Conservation (phyloP, 1,284 basidiomycete species). For the Pseudozyma sp. region DNA sequence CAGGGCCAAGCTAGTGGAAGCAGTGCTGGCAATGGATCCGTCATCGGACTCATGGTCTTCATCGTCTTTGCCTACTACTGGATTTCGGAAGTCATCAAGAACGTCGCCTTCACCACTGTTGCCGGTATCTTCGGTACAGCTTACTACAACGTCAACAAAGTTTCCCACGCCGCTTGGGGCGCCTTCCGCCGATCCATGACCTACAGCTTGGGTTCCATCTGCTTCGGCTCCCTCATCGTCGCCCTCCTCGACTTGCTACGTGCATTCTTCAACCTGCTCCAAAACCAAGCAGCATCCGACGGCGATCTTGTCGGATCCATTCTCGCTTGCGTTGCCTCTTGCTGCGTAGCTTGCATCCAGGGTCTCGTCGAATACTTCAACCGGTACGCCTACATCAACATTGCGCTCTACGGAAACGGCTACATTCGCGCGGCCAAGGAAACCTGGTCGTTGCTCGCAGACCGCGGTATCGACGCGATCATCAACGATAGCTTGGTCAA, state of each 20-base stretch:
- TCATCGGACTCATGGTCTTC: conserved; percentile 64
- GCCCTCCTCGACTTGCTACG: conserved; percentile 83
- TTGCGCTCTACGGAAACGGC: conserved; percentile 87
- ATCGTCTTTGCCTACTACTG: conserved; percentile 58
- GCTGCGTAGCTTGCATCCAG: conserved; percentile 72
- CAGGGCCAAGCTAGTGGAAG: conserved; percentile 38
- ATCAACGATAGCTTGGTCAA: conserved; percentile 87
- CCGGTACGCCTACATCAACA: conserved; percentile 76
- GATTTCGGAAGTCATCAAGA: conserved; percentile 63
- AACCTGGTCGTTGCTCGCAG: conserved; percentile 86
- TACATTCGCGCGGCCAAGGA: conserved; percentile 89
- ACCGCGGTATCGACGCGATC: conserved; percentile 81
- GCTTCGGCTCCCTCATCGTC: conserved; percentile 88
- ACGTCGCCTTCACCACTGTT: conserved; percentile 60
- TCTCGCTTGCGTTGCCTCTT: conserved; percentile 83
- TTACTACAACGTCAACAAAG: conserved; percentile 71
- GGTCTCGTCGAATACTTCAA: conserved; percentile 73
- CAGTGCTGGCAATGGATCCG: conserved; percentile 41
- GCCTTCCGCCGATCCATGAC: conserved; percentile 85
- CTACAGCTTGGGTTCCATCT: conserved; percentile 86
- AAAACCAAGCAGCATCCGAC: conserved; percentile 78
- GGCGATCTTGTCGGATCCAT: conserved; percentile 81
- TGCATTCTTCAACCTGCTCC: conserved; percentile 76
- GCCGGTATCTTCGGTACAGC: conserved; percentile 61
- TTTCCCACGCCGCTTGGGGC: conserved; percentile 73